phyloP scores from a whole-genome alignment of 2,329 filamentous ascomycete genomes.

The Aureobasidium sp. region DNA sequence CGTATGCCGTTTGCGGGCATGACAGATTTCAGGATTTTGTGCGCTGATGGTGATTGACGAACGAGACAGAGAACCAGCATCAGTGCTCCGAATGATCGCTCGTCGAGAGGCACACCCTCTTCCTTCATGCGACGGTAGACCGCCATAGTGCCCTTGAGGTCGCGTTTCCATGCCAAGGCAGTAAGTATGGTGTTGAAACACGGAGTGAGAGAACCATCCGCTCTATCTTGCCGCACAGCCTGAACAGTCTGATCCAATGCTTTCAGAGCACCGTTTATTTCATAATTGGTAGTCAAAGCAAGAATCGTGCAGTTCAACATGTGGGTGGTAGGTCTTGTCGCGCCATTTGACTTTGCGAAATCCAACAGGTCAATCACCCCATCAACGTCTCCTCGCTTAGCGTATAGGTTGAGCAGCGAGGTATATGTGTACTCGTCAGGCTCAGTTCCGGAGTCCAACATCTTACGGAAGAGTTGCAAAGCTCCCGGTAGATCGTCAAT shows the following conservation, averaged over 20 bases:
- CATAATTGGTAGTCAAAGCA: conserved; percentile 46
- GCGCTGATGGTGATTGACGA: conserved; percentile 48
- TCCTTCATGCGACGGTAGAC: conserved; percentile 49
- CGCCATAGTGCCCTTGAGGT: conserved; percentile 46
- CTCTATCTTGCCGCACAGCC: conserved; percentile 30
- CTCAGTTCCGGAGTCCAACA: conserved; percentile 41
- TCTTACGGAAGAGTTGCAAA: conserved; percentile 53
- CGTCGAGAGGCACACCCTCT: conserved; percentile 43
- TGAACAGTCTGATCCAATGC: conserved; percentile 50
- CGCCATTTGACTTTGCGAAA: conserved; percentile 47
- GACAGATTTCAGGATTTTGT: conserved; percentile 42
- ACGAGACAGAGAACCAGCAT: conserved; percentile 50
- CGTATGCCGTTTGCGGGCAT: conserved; percentile 41
- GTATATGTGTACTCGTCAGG: conserved; percentile 61
- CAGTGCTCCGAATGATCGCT: conserved; percentile 52
- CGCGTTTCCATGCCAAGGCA: conserved; percentile 57
- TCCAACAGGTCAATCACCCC: conserved; percentile 57
- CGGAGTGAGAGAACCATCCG: conserved; percentile 47
- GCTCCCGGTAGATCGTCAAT: conserved; percentile 60
- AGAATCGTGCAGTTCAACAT: conserved; percentile 60
- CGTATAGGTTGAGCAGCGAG: conserved; percentile 65
- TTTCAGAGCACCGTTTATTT: conserved; percentile 34
- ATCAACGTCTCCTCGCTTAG: conserved; percentile 63
- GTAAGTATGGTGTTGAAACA: conserved; percentile 75
- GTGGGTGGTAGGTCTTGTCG: conserved; percentile 43